Percentiles rank a stretch among this genome's conserved stretches.
Evolutionary conservation across 2,329 filamentous ascomycete species (phyloP).

Genomic region (Venturia effusa): DNA sequence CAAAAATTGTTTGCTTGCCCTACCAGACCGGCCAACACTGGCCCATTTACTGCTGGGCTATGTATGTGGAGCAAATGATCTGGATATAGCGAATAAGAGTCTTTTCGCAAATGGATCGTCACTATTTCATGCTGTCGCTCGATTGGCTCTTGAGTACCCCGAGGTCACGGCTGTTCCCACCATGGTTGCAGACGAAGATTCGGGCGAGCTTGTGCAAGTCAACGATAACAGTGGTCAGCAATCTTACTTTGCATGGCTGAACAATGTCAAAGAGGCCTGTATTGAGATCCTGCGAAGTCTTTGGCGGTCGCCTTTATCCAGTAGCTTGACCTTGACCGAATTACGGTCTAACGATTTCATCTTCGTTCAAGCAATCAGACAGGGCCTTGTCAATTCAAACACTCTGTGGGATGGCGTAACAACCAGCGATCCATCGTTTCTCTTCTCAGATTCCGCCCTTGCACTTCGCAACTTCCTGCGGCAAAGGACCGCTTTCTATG

Average conservation of each 20-base stretch:
- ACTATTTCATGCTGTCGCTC: slow-evolving; percentile 72
- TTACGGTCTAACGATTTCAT: slow-evolving; percentile 70
- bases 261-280: slow-evolving; percentile 32
- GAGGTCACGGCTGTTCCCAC: slow-evolving; percentile 39
- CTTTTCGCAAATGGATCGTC: slow-evolving; percentile 63
- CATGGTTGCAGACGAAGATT: neutral
- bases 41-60: slow-evolving; percentile 89
- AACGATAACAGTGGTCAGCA: slow-evolving; percentile 13
- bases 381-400: slow-evolving; percentile 58
- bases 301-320: slow-evolving; percentile 74
- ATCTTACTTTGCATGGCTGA: slow-evolving; percentile 29
- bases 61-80: slow-evolving; percentile 53
- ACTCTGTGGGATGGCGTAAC: slow-evolving; percentile 64
- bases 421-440: slow-evolving; percentile 53
- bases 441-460: slow-evolving; percentile 54
- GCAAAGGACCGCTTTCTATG: slow-evolving; percentile 64
- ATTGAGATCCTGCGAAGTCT: slow-evolving; percentile 62
- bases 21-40: slow-evolving; percentile 69
- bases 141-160: slow-evolving; percentile 59
- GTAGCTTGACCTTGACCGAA: slow-evolving; percentile 62
- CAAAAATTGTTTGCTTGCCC: slow-evolving; percentile 64
- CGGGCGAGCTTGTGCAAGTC: neutral
- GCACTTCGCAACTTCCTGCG: slow-evolving; percentile 69
- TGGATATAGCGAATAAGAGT: slow-evolving; percentile 58
- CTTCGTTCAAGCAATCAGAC: slow-evolving; percentile 62